phyloP scores from a whole-genome alignment of 140 eudicot genomes.

The Stevia rebaudiana region DNA sequence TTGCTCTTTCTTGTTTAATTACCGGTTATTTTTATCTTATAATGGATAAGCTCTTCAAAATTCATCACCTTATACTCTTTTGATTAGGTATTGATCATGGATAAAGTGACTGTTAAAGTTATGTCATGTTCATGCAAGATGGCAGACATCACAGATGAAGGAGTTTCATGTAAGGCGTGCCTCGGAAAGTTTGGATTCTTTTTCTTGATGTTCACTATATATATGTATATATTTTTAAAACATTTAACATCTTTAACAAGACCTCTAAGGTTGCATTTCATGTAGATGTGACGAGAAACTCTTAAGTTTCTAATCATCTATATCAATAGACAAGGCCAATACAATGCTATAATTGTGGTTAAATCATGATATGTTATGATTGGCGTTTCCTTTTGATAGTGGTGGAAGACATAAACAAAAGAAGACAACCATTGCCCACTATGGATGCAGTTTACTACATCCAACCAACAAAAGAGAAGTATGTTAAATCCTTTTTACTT shows the following conservation, averaged over 20 bases:
- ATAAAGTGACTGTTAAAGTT: conserved; percentile 76
- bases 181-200: conserved; percentile 19
- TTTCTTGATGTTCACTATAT: conserved; percentile 2
- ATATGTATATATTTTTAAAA: neutral
- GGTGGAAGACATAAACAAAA: conserved; percentile 90
- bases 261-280: neutral
- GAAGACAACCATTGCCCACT: conserved; percentile 83
- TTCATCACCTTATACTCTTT: conserved; percentile 20
- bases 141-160: conserved; percentile 98
- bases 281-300: neutral
- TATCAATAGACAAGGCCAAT: neutral
- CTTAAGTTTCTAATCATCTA: conserved; percentile 9
- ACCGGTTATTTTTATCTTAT: neutral
- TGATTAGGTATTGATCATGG: conserved; percentile 90
- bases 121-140: conserved; percentile 95
- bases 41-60: neutral
- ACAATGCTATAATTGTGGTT: neutral
- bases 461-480: conserved; percentile 93
- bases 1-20: neutral
- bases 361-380: conserved; percentile 11
- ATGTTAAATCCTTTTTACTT: neutral
- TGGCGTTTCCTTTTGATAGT: conserved; percentile 39
- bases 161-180: conserved; percentile 90
- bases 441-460: conserved; percentile 94
- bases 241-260: conserved; percentile 1